Evolutionary conservation across 2,329 filamentous ascomycete genomes (phyloP).

Genomic region (Ceratocystiopsis sp.): DNA sequence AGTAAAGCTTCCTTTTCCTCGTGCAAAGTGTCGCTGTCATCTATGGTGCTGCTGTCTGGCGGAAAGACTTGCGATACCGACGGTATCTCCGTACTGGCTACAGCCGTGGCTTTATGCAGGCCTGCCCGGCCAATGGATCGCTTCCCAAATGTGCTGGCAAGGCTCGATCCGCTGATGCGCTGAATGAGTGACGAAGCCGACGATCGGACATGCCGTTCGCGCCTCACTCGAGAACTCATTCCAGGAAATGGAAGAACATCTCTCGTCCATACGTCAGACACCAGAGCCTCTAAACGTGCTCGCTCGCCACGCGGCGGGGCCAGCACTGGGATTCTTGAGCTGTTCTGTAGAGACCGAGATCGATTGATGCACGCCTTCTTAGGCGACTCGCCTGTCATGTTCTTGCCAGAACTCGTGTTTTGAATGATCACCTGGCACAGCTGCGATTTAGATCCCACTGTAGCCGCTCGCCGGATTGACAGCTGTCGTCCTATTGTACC

Average conservation of each 20-base stretch:
- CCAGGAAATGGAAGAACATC: constrained; percentile 70
- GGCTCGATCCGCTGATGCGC: constrained; percentile 47
- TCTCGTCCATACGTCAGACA: constrained; percentile 71
- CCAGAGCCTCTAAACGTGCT: constrained; percentile 53
- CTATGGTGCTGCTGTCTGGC: no score
- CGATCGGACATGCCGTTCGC: constrained; percentile 56
- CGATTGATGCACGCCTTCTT: constrained; percentile 44
- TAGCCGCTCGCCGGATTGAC: constrained; percentile 65
- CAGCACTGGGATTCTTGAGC: constrained; percentile 48
- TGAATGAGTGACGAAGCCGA: constrained; percentile 80
- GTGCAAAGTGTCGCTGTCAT: no score
- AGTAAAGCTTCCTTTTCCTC: no score
- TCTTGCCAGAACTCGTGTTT: constrained; percentile 58
- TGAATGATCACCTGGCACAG: constrained; percentile 69
- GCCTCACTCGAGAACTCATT: constrained; percentile 47
- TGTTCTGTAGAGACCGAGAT: constrained; percentile 62
- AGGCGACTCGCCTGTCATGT: constrained; percentile 25
- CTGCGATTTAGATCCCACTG: constrained; percentile 50
- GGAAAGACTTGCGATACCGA: no score
- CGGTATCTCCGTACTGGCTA: no score
- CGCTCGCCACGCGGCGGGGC: constrained; percentile 60
- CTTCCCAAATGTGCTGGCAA: no score
- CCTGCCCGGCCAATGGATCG: no score
- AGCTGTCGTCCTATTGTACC: constrained; percentile 48
- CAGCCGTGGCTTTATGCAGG: no score